Evolutionary conservation across 2,329 filamentous ascomycete species (phyloP).

Genomic region (Colletotrichum noveboracense): DNA sequence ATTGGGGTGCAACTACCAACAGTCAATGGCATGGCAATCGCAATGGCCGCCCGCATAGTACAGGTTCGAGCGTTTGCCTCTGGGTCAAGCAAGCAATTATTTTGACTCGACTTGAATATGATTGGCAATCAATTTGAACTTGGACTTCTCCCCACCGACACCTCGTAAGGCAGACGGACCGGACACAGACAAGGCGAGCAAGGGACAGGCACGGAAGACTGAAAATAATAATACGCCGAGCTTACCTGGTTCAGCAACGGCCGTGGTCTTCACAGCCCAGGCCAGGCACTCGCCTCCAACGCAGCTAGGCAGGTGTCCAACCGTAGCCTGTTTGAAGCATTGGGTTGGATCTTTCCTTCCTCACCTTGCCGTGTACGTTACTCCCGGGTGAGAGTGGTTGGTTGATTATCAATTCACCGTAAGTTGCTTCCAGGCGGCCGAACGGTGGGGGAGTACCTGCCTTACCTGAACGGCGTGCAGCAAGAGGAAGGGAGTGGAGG

Average conservation of each 20-base stretch:
- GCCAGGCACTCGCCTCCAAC: background rate
- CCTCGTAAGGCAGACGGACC: background rate
- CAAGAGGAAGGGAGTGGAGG: background rate
- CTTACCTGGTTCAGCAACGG: background rate
- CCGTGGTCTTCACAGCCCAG: background rate
- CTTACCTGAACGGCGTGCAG: background rate
- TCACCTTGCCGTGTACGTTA: background rate
- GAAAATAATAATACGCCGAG: background rate
- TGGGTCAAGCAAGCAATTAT: background rate
- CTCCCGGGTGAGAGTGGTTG: background rate
- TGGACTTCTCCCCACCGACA: background rate
- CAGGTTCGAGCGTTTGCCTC: background rate
- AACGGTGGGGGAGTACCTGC: constrained; percentile 4
- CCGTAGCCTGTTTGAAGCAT: background rate
- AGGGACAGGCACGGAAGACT: background rate
- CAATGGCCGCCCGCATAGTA: background rate
- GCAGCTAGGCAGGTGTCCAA: background rate
- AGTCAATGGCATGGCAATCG: background rate
- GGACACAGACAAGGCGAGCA: background rate
- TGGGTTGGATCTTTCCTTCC: background rate
- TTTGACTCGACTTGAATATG: background rate
- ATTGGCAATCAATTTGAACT: background rate
- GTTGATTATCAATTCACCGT: constrained; percentile 21
- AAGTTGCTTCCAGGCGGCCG: background rate
- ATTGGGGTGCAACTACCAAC: background rate